These are phyloP conservation scores for Elongisporangium prolatum DNA, from an alignment of 352 stramenopile species.

Conservation along the genomic window DNA sequence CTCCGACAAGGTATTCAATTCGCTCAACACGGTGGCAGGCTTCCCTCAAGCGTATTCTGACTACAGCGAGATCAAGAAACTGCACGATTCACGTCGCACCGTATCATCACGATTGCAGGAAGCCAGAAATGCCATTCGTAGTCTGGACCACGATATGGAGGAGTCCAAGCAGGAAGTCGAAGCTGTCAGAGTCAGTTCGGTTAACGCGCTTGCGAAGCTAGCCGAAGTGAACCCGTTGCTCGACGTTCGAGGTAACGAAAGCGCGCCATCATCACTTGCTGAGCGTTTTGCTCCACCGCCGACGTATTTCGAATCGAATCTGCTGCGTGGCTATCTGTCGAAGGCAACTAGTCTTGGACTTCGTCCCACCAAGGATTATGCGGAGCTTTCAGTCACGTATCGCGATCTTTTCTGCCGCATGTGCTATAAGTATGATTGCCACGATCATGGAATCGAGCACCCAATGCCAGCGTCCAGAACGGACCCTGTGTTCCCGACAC, in stretches of 20 bases:
- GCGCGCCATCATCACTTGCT: conserved; percentile 15
- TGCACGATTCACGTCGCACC: conserved; percentile 30
- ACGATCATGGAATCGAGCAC: conserved; percentile 85
- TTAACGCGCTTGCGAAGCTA: conserved; percentile 21
- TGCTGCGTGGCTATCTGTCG: conserved; percentile 18
- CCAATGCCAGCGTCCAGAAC: conserved; percentile 47
- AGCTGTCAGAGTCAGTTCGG: background rate
- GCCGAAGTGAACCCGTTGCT: conserved; percentile 28
- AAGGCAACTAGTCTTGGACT: conserved; percentile 28
- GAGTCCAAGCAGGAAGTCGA: background rate
- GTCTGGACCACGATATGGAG: background rate
- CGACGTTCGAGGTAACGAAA: conserved; percentile 1
- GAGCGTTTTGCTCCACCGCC: conserved; percentile 41
- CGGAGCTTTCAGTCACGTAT: conserved; percentile 79
- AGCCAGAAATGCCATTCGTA: conserved; percentile 27
- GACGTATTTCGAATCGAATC: conserved; percentile 72
- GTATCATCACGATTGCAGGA: conserved; percentile 40
- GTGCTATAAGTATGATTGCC: conserved; percentile 93
- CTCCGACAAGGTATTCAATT: conserved; percentile 50
- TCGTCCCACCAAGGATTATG: conserved; percentile 55
- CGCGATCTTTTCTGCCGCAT: conserved; percentile 90
- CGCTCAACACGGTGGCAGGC: conserved; percentile 48
- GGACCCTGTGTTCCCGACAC: conserved; percentile 54
- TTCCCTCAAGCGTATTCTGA: conserved; percentile 60
- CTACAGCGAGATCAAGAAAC: conserved; percentile 70